phyloP scores from a whole-genome alignment of 768 basidiomycete genomes.

The Tricholoma sp. region DNA sequence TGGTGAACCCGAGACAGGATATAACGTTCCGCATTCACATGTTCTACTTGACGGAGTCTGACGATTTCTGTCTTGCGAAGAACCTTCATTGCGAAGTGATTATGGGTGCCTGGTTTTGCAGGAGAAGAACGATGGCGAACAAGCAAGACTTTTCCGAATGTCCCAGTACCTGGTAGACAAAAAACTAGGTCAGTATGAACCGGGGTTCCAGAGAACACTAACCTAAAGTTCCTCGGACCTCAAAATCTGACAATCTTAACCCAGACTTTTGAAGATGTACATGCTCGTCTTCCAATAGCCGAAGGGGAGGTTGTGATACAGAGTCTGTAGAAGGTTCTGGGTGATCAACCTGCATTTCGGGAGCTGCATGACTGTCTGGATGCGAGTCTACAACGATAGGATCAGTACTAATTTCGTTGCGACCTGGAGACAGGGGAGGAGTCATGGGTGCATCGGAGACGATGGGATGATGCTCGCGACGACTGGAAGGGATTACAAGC shows the following conservation, averaged over 20 bases:
- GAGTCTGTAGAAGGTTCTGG: conserved; percentile 6
- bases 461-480: conserved; percentile 35
- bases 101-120: conserved; percentile 43
- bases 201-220: conserved; percentile 14
- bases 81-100: conserved; percentile 85
- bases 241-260: conserved; percentile 71
- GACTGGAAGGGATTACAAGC: conserved; percentile 21
- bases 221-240: conserved; percentile 78
- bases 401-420: conserved; percentile 35
- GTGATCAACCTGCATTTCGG: conserved; percentile 23
- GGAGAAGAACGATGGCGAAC: conserved; percentile 66
- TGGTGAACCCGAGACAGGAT: conserved; percentile 90
- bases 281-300: conserved; percentile 66
- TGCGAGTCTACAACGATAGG: conserved; percentile 20
- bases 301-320: conserved; percentile 37
- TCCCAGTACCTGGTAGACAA: conserved; percentile 73
- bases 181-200: background rate
- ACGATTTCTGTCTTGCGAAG: conserved; percentile 84
- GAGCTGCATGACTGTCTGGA: conserved; percentile 3
- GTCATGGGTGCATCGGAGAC: conserved; percentile 60
- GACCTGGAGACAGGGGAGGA: conserved; percentile 61
- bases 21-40: conserved; percentile 93
- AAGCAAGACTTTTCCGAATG: conserved; percentile 89
- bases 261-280: conserved; percentile 58
- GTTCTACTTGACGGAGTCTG: conserved; percentile 91